Percentiles rank a stretch among this genome's conserved stretches.
Evolutionary conservation across 1,284 basidiomycete genomes (phyloP).

Genomic region (Leccinum solheimii): DNA sequence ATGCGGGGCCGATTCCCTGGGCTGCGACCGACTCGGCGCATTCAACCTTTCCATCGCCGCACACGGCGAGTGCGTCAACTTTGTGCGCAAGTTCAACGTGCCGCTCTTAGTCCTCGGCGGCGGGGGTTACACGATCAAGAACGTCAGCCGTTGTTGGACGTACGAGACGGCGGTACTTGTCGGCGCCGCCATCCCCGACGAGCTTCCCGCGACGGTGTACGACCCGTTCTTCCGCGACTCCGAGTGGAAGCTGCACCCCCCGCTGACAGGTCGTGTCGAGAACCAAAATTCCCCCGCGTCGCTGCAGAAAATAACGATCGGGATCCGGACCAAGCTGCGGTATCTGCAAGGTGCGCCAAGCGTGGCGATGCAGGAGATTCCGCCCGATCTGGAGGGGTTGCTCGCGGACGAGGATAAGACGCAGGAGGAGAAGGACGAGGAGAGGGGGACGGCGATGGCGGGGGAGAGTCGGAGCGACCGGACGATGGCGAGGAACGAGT

Average conservation of each 20-base stretch:
- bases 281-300: slow-evolving; percentile 87
- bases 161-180: slow-evolving; percentile 97
- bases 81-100: slow-evolving; percentile 89
- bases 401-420: slow-evolving; percentile 76
- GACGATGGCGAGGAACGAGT: slow-evolving; percentile 61
- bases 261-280: slow-evolving; percentile 87
- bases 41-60: slow-evolving; percentile 99
- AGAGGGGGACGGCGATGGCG: slow-evolving; percentile 52
- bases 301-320: slow-evolving; percentile 84
- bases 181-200: slow-evolving; percentile 80
- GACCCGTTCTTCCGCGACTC: slow-evolving; percentile 92
- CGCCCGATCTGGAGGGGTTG: slow-evolving; percentile 84
- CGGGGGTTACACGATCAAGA: slow-evolving; percentile 94
- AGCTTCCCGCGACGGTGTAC: slow-evolving; percentile 88
- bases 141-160: slow-evolving; percentile 98
- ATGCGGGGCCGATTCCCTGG: slow-evolving; percentile 96
- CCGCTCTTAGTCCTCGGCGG: slow-evolving; percentile 92
- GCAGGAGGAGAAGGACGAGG: slow-evolving; percentile 72
- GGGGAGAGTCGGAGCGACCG: slow-evolving; percentile 59
- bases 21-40: slow-evolving; percentile 91
- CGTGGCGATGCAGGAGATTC: slow-evolving; percentile 95
- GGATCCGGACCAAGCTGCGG: slow-evolving; percentile 86
- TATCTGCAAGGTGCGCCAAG: slow-evolving; percentile 96
- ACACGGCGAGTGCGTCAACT: slow-evolving; percentile 97
- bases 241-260: slow-evolving; percentile 90